Base-by-base conservation (phyloP, 148 eudicot species). In the Gaultheria prostrata region DNA sequence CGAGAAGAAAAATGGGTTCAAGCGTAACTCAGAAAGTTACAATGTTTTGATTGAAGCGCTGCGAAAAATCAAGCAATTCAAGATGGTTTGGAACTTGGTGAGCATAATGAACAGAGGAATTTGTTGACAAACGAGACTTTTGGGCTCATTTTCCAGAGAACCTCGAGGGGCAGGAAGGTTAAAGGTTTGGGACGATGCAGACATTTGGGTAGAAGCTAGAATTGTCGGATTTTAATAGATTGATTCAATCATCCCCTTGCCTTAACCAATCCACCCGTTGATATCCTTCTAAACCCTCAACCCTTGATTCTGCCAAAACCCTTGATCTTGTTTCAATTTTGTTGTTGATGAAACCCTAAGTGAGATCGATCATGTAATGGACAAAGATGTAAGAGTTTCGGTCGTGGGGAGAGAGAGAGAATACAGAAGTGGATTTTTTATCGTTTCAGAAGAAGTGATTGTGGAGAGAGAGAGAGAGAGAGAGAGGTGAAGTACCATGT, bases 51-150 rank as follows among this genome's bases (percentile, higher is more conserved):
- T 95, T 65, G 98, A 95, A 59, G 86, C 95, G 6, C 48, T 95
- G 48, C 97, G 98, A 18, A 95, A 94, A 79, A 93, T 94, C 43
- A 95, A 93, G 83, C 98, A 94, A 85, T 95, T 92, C 82, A 94
- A 89, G 71, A 80, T 93, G 88, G 65, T 53, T 28, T 78, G 94
- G 96, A 82, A 63, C 13, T 78, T 94, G 63, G 91, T 94, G 80
- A 80, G 86, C 71, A 90, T 90, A 3, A 93, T 95, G 98, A 94
- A 56, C 79, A 61, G 13, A 89, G 88, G 78, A 92, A 91, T 70
- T 39, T 93, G 17, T 79, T 95, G 80, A 83, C 82, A 0, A 94
- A 92, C 67, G 91, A 91, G 80, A 92, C 98, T 8, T 92, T 94
- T 86, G 89, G 86, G 61, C 83, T 95, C 83, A 91, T 95, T 63